Evolutionary conservation across 345 rosid genomes (phyloP), one percentile per base, ranked within the genome.

Genomic region (Hibiscus mutabilis): DNA sequence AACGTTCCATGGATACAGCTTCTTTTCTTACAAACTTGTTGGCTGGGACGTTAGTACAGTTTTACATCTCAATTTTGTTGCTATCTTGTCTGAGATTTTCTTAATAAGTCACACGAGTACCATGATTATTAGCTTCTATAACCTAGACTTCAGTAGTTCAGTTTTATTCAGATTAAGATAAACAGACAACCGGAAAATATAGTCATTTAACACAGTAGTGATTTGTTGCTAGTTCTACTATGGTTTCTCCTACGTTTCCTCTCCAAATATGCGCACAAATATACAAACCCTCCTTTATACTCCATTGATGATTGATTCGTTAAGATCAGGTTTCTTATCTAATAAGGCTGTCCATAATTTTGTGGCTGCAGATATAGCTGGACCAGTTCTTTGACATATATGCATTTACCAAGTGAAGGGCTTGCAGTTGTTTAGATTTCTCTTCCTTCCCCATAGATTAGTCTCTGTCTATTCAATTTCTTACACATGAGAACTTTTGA

Each of bases 311-410:
- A 47, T 8, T 47, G 40, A 27, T 65, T 64, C 35, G 22, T 64
- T 40, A 16, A 40, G 12, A 66, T 44, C 16, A 22, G 52, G 15
- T 14, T 46, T 66, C 69, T 66, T 24, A 15, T 46, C 56, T 21
- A 46, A 66, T 66, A 66, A 46, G 15, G 22, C 18, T 10, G 16
- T 33, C 51, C 1, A 62, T 21, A 19, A 46, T 24, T 75, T 68
- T 68, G 53, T 71, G 79, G 65, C 51, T 76, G 83, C 82, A 83
- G 85, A 64, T 70, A 67, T 60, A 56, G 33, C 18, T 10, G 72
- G 77, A 53, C 60, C 9, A 47, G 35, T 68, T 42, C 8, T 62
- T 22, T 29, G 15, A 6, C 2, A 60, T n/a, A 53, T 42, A 67
- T 33, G 33, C n/a, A 44, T 31, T 53, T 66, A 33, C 24, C 16